Evolutionary conservation across 179 eudicot species (phyloP).

Genomic region (Gypsophila paniculata): DNA sequence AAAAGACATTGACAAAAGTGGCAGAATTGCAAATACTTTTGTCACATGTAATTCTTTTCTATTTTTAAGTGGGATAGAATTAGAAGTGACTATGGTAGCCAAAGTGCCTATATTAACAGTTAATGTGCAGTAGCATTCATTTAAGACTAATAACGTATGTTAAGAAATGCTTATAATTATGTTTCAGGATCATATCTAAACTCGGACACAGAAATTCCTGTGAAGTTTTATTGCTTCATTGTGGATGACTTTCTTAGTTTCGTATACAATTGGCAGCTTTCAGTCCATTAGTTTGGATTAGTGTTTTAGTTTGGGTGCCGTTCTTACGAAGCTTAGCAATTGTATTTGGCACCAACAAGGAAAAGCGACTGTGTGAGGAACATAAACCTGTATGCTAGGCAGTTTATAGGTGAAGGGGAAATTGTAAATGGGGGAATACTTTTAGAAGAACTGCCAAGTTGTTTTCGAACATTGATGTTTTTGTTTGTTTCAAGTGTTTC

Average conservation of each 20-base stretch:
- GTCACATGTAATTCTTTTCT: not conserved
- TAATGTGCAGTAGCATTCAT: not conserved
- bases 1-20: constrained; percentile 8
- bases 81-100: constrained; percentile 6
- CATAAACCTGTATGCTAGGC: not conserved
- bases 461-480: not conserved
- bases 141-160: not conserved
- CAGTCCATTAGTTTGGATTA: not conserved
- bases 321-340: constrained; percentile 1
- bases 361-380: not conserved
- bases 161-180: not conserved
- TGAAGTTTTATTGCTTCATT: not conserved
- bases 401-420: not conserved
- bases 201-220: too few species aligned
- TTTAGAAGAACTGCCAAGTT: not conserved
- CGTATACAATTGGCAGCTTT: not conserved
- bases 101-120: not conserved
- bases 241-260: not conserved
- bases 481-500: not conserved
- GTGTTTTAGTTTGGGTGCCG: not conserved
- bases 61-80: not conserved
- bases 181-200: not conserved
- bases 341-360: not conserved
- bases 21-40: constrained; percentile 1
- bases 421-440: not conserved